Conservation (phyloP, 2,329 filamentous ascomycete genomes). For the Trichothecium sympodiale region DNA sequence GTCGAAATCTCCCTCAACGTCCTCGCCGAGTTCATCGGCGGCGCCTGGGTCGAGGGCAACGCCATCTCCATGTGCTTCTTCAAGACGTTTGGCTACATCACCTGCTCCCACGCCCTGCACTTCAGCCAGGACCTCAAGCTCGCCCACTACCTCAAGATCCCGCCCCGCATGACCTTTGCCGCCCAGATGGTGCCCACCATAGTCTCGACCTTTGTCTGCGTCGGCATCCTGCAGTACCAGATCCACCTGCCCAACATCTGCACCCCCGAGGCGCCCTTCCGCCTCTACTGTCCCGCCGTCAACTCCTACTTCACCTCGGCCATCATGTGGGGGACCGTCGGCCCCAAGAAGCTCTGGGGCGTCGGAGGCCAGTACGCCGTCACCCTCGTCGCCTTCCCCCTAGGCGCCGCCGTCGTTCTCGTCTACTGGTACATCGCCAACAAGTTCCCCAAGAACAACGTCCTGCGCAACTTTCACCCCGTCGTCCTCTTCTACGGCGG, state of each 20-base stretch:
- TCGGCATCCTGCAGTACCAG: conserved; percentile 37
- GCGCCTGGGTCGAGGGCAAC: conserved; percentile 37
- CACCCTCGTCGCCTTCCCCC: conserved; percentile 37
- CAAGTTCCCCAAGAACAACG: conserved; percentile 26
- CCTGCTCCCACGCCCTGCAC: conserved; percentile 37
- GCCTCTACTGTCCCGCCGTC: conserved; percentile 39
- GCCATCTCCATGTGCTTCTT: conserved; percentile 43
- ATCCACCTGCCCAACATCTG: conserved; percentile 39
- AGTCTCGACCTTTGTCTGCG: conserved; percentile 38
- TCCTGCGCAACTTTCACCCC: conserved; percentile 34
- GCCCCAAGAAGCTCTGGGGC: conserved; percentile 39
- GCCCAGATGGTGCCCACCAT: conserved; percentile 49
- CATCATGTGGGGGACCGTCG: conserved; percentile 43
- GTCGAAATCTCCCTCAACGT: conserved; percentile 41
- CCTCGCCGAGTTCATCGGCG: conserved; percentile 41
- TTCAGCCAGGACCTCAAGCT: conserved; percentile 39
- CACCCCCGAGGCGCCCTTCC: conserved; percentile 32
- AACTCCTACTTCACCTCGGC: conserved; percentile 47
- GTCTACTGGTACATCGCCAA: conserved; percentile 27
- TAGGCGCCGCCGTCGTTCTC: conserved; percentile 34
- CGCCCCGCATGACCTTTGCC: conserved; percentile 46
- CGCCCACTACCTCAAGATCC: conserved; percentile 48
- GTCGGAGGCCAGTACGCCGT: conserved; percentile 34
- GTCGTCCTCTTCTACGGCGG: conserved; percentile 36
- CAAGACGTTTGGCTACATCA: conserved; percentile 40